phyloP scores from a whole-genome alignment of 2,329 filamentous ascomycete species.

The Monascus ruber region DNA sequence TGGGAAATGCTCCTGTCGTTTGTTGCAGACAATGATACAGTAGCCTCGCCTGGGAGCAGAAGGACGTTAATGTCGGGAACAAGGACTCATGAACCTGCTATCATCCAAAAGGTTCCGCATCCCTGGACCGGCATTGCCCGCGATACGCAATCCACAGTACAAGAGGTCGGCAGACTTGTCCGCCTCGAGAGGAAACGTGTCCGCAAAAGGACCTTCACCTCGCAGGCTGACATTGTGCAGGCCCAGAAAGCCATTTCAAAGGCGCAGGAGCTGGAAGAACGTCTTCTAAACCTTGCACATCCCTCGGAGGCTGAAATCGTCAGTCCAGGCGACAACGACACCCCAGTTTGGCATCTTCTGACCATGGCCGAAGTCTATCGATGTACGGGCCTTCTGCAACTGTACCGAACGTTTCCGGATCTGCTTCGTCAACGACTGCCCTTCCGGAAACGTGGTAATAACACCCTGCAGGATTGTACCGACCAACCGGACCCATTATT shows the following conservation, averaged over 20 bases:
- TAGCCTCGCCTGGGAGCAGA: constrained; percentile 12
- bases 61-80: constrained; percentile 2
- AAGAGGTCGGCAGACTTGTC: constrained; percentile 36
- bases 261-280: constrained; percentile 34
- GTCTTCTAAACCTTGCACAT: constrained; percentile 36
- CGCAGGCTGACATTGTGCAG: constrained; percentile 20
- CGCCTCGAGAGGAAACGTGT: constrained; percentile 25
- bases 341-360: constrained; percentile 42
- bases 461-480: constrained; percentile 1
- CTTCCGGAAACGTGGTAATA: constrained; percentile 1
- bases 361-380: constrained; percentile 44
- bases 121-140: constrained; percentile 30
- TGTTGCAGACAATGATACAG: constrained; percentile 33
- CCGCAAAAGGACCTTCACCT: constrained; percentile 25
- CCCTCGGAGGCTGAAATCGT: constrained; percentile 37
- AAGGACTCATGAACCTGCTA: constrained; percentile 15
- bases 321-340: constrained; percentile 42
- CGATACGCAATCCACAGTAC: constrained; percentile 24
- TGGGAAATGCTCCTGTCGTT: constrained; percentile 51
- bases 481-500: constrained; percentile 1
- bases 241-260: constrained; percentile 25
- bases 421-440: constrained; percentile 35
- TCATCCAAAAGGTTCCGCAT: constrained; percentile 25
- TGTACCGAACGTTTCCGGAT: constrained; percentile 45
- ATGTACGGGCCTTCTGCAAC: constrained; percentile 41